These are phyloP conservation scores for Crithidia bombi DNA, from an alignment of 208 protist species.

Conservation along the genomic window DNA sequence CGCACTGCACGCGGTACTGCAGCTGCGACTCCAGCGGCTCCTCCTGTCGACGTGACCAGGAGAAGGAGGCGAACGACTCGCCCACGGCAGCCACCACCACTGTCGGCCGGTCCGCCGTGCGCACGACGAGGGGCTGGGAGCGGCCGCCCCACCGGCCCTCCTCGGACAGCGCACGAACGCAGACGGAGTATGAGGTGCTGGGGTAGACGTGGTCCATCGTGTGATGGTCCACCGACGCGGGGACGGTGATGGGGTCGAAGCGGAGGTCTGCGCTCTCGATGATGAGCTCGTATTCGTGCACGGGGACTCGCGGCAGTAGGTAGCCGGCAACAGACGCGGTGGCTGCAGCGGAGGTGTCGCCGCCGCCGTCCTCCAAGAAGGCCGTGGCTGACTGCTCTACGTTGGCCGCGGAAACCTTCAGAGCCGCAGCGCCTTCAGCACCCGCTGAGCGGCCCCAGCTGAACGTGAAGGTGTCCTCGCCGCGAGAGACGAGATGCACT, in stretches of 20 bases:
- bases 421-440: not conserved
- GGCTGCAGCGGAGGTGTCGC: not conserved
- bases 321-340: slow-evolving; percentile 19
- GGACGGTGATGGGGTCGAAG: slow-evolving; percentile 30
- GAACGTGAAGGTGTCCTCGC: slow-evolving; percentile 84
- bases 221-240: slow-evolving; percentile 41
- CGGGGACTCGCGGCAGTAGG: slow-evolving; percentile 24
- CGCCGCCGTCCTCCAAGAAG: slow-evolving; percentile 5
- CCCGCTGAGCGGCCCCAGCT: slow-evolving; percentile 48
- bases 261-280: slow-evolving; percentile 30
- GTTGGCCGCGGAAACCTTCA: slow-evolving; percentile 27
- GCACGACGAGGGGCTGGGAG: slow-evolving; percentile 62
- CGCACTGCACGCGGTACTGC: slow-evolving; percentile 70
- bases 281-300: slow-evolving; percentile 40
- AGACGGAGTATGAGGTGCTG: slow-evolving; percentile 72
- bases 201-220: slow-evolving; percentile 67
- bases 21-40: slow-evolving; percentile 62
- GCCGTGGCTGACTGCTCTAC: not conserved
- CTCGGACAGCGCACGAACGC: slow-evolving; percentile 66
- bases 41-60: slow-evolving; percentile 65
- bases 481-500: slow-evolving; percentile 56
- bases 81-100: slow-evolving; percentile 59
- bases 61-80: slow-evolving; percentile 84
- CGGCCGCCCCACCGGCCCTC: slow-evolving; percentile 76
- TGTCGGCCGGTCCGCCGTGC: slow-evolving; percentile 61